Evolutionary conservation across 495 filamentous ascomycete genomes (phyloP).

Genomic region (Ascobolus immersus): DNA sequence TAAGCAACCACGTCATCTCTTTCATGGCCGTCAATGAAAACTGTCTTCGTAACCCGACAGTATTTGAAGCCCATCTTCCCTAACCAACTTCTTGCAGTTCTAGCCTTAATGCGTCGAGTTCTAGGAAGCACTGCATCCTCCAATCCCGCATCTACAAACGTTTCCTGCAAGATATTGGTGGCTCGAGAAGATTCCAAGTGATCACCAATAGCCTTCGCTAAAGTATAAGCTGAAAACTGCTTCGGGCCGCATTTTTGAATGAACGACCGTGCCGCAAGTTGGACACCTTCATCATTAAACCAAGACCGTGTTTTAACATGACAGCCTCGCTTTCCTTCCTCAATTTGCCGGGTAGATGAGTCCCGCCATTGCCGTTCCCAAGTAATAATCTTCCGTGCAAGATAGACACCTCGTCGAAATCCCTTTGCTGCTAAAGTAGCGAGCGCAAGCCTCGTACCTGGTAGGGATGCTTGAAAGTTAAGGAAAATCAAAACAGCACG

Average conservation of each 20-base stretch:
- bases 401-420: neutral
- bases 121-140: no score
- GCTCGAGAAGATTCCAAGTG: neutral
- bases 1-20: constrained; percentile 1
- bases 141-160: no score
- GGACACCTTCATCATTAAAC: constrained; percentile 3
- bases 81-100: neutral
- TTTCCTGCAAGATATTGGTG: no score
- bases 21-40: constrained; percentile 6
- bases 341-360: neutral
- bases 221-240: neutral
- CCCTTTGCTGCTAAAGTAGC: neutral
- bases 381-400: constrained; percentile 1
- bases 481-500: neutral
- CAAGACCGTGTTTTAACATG: neutral
- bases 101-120: no score
- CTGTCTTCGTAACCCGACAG: constrained; percentile 1
- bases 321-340: neutral
- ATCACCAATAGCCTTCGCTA: neutral
- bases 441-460: neutral
- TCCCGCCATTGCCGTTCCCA: constrained; percentile 1
- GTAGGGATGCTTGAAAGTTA: neutral
- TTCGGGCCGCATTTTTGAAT: neutral
- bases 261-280: neutral
- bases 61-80: constrained; percentile 4